Evolutionary conservation across 2,329 filamentous ascomycete species (phyloP).

Genomic region (Stagonosporopsis vannaccii): DNA sequence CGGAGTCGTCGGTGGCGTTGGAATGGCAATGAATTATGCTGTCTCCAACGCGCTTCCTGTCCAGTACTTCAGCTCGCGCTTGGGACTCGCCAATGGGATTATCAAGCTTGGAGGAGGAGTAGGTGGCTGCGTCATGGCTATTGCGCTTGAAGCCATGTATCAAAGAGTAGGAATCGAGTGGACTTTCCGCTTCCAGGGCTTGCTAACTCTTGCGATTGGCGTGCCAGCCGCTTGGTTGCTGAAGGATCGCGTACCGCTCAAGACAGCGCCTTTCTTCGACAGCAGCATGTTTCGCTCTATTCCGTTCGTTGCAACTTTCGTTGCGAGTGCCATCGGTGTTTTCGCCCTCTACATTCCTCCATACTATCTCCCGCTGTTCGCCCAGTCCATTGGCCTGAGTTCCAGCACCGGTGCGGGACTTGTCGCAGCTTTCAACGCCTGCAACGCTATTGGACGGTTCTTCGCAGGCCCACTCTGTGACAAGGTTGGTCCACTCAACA

Average conservation of each 20-base stretch:
- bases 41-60: conserved; percentile 31
- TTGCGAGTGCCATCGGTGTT: conserved; percentile 31
- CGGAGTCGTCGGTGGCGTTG: conserved; percentile 57
- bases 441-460: conserved; percentile 37
- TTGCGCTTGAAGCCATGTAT: conserved; percentile 35
- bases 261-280: conserved; percentile 33
- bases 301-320: conserved; percentile 29
- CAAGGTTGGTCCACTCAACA: conserved; percentile 41
- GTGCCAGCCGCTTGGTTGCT: conserved; percentile 35
- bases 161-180: conserved; percentile 35
- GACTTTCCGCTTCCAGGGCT: conserved; percentile 36
- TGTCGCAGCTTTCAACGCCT: conserved; percentile 37
- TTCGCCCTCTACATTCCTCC: conserved; percentile 40
- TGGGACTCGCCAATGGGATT: conserved; percentile 40
- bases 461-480: conserved; percentile 36
- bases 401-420: conserved; percentile 33
- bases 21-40: conserved; percentile 40
- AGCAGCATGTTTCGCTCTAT: conserved; percentile 32
- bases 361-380: conserved; percentile 38
- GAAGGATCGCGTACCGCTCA: conserved; percentile 31
- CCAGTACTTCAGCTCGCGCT: conserved; percentile 37
- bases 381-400: conserved; percentile 31
- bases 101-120: conserved; percentile 40
- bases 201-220: conserved; percentile 32
- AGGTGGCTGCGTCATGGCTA: conserved; percentile 33